phyloP scores from a whole-genome alignment of 768 basidiomycete species.

The Roridomyces roridus region DNA sequence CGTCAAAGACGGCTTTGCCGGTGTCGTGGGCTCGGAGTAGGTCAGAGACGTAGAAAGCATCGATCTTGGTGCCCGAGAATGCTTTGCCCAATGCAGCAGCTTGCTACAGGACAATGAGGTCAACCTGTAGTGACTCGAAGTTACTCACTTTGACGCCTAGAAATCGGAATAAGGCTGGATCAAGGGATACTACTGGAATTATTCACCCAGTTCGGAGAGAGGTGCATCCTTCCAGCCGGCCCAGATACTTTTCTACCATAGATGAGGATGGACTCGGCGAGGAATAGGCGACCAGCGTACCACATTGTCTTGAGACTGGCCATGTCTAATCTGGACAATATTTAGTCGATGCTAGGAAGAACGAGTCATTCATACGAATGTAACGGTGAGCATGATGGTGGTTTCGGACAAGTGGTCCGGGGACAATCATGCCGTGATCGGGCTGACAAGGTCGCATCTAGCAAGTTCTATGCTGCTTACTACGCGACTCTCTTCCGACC shows the following conservation, averaged over 20 bases:
- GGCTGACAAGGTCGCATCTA: too few species aligned
- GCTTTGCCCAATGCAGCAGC: constrained; percentile 63
- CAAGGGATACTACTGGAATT: neutral
- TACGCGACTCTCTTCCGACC: too few species aligned
- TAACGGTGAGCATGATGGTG: constrained; percentile 30
- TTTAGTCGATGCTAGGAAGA: neutral
- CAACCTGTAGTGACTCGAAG: neutral
- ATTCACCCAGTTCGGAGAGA: constrained; percentile 70
- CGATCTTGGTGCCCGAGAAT: constrained; percentile 54
- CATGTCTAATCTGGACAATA: constrained; percentile 63
- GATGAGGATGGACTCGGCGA: neutral
- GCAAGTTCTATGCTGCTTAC: too few species aligned
- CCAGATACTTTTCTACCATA: constrained; percentile 55
- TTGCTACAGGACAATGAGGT: constrained; percentile 46
- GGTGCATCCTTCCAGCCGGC: constrained; percentile 83
- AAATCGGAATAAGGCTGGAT: neutral
- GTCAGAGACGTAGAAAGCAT: constrained; percentile 70
- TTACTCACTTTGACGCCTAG: constrained; percentile 24
- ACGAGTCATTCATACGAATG: constrained; percentile 25
- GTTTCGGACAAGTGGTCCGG: neutral
- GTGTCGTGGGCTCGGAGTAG: constrained; percentile 70
- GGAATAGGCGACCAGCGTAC: constrained; percentile 35
- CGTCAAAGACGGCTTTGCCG: constrained; percentile 57
- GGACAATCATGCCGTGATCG: neutral
- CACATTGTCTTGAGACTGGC: constrained; percentile 73